Base-by-base conservation (phyloP, 768 basidiomycete species). In the Tricholomella constricta region DNA sequence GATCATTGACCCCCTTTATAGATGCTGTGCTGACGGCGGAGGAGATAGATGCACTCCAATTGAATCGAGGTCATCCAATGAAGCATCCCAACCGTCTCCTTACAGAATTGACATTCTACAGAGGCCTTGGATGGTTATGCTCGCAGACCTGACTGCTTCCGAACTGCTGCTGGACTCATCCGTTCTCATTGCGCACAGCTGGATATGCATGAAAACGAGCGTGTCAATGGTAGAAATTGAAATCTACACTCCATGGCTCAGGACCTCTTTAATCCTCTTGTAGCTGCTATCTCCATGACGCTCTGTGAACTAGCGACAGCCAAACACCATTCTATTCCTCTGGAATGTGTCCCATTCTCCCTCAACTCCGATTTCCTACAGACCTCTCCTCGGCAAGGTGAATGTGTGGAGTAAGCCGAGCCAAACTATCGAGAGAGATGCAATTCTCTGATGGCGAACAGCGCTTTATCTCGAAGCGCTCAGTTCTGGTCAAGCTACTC, bases 401-500 rank as follows among this genome's bases (percentile, higher is more conserved):
- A 68, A 55, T 85, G 82, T 51, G 83, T 84, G 10, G 79, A 79
- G 82, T 84, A 59, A 54, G 55, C 31, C 1, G 22, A 12, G 12
- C n/a, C 35, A 46, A 19, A 35, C 32, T 20, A 20, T 6, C 5
- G 8, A 23, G 11, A 20, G 27, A 3, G 2, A 20, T 32, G 19
- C 35, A 27, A 26, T 41, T 14, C 14, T 47, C 23, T 38, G 12
- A 48, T 37, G 12, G 27, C 17, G 19, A 32, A 12, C 58, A 91
- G 89, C 50, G 86, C 89, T 11, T 69, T 91, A 9, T 83, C 88
- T 14, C 75, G 88, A 44, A 91, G 89, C 63, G 82, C 89, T 7
- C 89, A 91, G 61, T 86, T 85, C 61, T 91, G 89, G 89, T 89
- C 89, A 3, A 89, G 87, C 51, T 91, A 90, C 67, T 91, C 89